A percentile compares a stretch with the other conserved stretches of the same genome.
Evolutionary conservation across 2,329 filamentous ascomycete species (phyloP).

Genomic region (Diaporthe amygdali): DNA sequence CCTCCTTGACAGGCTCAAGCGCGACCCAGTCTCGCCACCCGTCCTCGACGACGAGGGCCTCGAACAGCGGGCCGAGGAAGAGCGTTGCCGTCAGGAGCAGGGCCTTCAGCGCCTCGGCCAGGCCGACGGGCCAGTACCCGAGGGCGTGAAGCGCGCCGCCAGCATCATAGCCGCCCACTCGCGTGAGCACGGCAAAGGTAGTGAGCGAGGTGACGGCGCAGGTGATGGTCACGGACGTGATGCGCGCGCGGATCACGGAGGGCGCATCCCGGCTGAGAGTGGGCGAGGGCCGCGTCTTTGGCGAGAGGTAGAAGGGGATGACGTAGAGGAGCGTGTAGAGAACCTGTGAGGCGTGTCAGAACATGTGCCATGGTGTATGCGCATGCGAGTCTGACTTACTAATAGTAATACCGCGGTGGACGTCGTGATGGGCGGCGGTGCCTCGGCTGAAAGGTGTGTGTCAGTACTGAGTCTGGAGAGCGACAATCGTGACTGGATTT

Average conservation of each 20-base stretch:
- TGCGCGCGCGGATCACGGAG: constrained; percentile 84
- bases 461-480: background rate
- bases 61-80: constrained; percentile 85
- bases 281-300: constrained; percentile 78
- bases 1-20: constrained; percentile 59
- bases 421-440: constrained; percentile 44
- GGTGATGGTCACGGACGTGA: constrained; percentile 79
- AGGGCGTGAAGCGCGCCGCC: constrained; percentile 70
- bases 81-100: constrained; percentile 78
- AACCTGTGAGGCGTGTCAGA: constrained; percentile 52
- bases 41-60: constrained; percentile 75
- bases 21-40: constrained; percentile 70
- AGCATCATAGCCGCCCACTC: constrained; percentile 44
- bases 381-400: constrained; percentile 33
- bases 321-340: constrained; percentile 90
- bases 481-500: too few species aligned
- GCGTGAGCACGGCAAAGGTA: constrained; percentile 71
- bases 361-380: background rate
- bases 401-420: constrained; percentile 41
- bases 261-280: constrained; percentile 85
- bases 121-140: constrained; percentile 79
- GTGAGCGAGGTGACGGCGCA: constrained; percentile 70
- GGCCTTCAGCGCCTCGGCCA: constrained; percentile 66
- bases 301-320: constrained; percentile 84
- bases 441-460: background rate